Evolutionary conservation across 163 green algal species (phyloP).

Genomic region (Scenedesmus sp.): DNA sequence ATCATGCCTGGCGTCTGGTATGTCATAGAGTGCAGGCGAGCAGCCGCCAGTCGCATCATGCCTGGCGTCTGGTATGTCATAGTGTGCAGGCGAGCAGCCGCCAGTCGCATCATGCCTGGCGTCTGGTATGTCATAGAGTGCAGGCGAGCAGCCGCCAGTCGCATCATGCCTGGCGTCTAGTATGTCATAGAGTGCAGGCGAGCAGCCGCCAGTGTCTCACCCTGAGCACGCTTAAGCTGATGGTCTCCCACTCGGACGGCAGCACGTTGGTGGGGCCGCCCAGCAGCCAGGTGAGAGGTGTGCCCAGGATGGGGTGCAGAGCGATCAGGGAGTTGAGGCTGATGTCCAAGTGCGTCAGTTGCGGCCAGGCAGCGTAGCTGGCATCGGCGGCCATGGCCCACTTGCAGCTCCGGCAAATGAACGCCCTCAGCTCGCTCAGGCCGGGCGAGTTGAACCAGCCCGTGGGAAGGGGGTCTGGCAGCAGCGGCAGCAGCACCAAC

Average conservation of each 20-base stretch:
- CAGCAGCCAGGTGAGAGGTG: not conserved
- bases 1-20: too few species aligned
- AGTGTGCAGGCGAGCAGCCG: too few species aligned
- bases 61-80: too few species aligned
- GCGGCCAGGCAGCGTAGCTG: not conserved
- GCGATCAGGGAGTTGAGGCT: slow-evolving; percentile 9
- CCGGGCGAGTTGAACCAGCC: not conserved
- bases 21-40: too few species aligned
- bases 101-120: too few species aligned
- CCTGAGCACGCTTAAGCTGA: slow-evolving; percentile 9
- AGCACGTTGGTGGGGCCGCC: not conserved
- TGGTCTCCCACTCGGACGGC: not conserved
- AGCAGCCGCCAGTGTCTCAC: not conserved
- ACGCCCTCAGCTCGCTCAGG: not conserved
- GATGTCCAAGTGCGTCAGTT: not conserved
- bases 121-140: too few species aligned
- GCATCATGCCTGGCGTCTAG: too few species aligned
- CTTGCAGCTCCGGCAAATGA: slow-evolving; percentile 31
- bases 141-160: too few species aligned
- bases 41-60: too few species aligned
- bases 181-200: not conserved
- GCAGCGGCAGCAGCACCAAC: not conserved
- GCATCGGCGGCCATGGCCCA: slow-evolving; percentile 5
- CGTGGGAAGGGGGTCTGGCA: not conserved
- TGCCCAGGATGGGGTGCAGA: not conserved